These are phyloP conservation scores for Torulaspora quercuum DNA, from an alignment of 805 yeast species.

Conservation along the genomic window DNA sequence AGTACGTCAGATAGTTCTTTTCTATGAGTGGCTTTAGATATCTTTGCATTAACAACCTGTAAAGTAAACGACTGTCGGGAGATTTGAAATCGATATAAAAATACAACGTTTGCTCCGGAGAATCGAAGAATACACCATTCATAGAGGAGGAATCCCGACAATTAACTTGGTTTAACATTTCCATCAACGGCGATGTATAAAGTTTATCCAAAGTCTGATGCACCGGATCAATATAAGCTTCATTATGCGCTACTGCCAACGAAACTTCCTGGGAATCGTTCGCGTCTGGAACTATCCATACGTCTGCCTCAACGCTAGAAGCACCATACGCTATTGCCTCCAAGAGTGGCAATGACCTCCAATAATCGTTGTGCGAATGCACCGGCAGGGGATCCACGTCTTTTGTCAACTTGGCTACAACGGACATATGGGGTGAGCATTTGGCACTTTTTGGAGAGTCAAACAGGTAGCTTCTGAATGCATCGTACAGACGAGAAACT, in stretches of 20 bases:
- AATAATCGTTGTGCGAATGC: slow-evolving; percentile 71
- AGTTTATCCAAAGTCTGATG: slow-evolving; percentile 46
- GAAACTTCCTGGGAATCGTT: slow-evolving; percentile 36
- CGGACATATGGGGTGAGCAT: slow-evolving; percentile 19
- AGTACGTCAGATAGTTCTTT: slow-evolving; percentile 49
- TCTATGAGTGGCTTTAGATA: slow-evolving; percentile 46
- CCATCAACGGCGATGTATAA: slow-evolving; percentile 52
- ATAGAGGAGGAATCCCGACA: slow-evolving; percentile 14
- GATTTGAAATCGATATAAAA: slow-evolving; percentile 66
- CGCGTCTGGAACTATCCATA: slow-evolving; percentile 42
- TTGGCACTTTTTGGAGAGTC: background rate
- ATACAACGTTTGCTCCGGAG: slow-evolving; percentile 50
- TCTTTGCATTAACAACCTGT: slow-evolving; percentile 42
- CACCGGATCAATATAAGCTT: slow-evolving; percentile 41
- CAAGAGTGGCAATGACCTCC: slow-evolving; percentile 55
- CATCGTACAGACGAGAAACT: slow-evolving; percentile 22
- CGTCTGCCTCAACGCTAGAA: slow-evolving; percentile 63
- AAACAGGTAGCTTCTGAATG: slow-evolving; percentile 14
- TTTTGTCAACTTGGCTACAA: slow-evolving; percentile 25
- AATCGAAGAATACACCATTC: slow-evolving; percentile 44
- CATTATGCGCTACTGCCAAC: slow-evolving; percentile 63
- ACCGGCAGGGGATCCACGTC: slow-evolving; percentile 33
- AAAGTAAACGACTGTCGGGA: slow-evolving; percentile 41
- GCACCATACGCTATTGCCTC: slow-evolving; percentile 55
- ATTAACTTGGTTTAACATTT: slow-evolving; percentile 50